phyloP scores from a whole-genome alignment of 2,329 filamentous ascomycete species.

The Colletotrichum horii region DNA sequence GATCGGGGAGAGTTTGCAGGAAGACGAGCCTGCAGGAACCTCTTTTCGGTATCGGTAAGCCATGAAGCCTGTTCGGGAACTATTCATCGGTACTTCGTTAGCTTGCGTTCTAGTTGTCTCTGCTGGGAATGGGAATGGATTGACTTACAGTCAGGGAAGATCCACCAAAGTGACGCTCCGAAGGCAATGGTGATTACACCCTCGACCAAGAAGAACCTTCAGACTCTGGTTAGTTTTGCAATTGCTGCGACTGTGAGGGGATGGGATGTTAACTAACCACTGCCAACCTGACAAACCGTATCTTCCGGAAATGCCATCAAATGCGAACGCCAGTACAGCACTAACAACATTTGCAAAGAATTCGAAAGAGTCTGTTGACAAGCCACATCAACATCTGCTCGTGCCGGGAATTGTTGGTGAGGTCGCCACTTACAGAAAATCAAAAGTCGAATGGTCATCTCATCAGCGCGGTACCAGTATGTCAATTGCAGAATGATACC shows the following conservation, averaged over 20 bases:
- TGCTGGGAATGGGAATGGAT: fast-evolving
- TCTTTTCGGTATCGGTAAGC: neutral
- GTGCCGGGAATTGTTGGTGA: neutral
- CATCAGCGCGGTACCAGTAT: constrained; percentile 53
- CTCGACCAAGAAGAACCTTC: neutral
- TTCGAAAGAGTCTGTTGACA: constrained; percentile 5
- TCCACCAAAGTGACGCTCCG: neutral
- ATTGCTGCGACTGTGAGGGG: neutral
- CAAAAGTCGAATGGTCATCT: constrained; percentile 47
- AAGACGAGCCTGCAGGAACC: neutral
- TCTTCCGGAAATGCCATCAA: constrained; percentile 39
- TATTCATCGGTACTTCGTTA: neutral
- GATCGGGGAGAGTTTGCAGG: neutral
- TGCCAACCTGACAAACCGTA: constrained; percentile 37
- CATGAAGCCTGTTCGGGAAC: neutral
- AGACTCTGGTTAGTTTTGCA: neutral
- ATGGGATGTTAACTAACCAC: neutral
- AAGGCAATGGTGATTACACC: neutral
- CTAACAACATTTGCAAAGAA: constrained; percentile 47
- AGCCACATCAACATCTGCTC: neutral
- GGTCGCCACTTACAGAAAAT: constrained; percentile 43
- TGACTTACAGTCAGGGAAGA: neutral
- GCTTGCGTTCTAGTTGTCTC: neutral
- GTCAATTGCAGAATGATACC: constrained; percentile 47
- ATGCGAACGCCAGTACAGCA: constrained; percentile 47